phyloP scores from a whole-genome alignment of 2,329 filamentous ascomycete species.

The Herpotrichia juniperi region DNA sequence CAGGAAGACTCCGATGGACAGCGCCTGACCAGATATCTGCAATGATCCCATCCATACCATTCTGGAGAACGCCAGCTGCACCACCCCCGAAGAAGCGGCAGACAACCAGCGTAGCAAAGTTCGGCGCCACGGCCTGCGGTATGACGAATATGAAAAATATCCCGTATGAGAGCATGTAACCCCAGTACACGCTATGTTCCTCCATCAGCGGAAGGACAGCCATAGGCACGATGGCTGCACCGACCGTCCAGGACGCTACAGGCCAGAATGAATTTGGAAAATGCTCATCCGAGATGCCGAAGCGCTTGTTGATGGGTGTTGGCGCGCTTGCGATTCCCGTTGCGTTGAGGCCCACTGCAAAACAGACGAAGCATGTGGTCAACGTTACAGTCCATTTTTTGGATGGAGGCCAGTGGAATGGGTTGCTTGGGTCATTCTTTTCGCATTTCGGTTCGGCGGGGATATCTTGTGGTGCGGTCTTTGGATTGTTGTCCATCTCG shows the following conservation, averaged over 20 bases:
- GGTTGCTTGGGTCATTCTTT: too few species aligned
- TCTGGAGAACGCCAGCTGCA: slow-evolving; percentile 51
- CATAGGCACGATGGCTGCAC: slow-evolving; percentile 50
- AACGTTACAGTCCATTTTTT: too few species aligned
- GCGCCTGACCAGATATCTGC: slow-evolving; percentile 47
- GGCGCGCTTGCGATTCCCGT: slow-evolving; percentile 41
- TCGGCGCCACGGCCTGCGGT: slow-evolving; percentile 50
- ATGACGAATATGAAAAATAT: slow-evolving; percentile 51
- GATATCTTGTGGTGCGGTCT: too few species aligned
- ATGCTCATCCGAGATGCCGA: slow-evolving; percentile 43
- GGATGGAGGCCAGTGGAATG: too few species aligned
- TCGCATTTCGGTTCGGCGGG: too few species aligned
- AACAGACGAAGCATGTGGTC: too few species aligned
- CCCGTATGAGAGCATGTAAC: slow-evolving; percentile 50
- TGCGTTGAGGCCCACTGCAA: too few species aligned
- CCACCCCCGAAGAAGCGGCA: slow-evolving; percentile 54
- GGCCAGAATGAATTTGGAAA: slow-evolving; percentile 52
- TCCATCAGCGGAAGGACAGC: slow-evolving; percentile 52
- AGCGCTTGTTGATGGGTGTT: slow-evolving; percentile 46
- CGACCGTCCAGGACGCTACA: slow-evolving; percentile 50
- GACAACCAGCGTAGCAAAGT: slow-evolving; percentile 53
- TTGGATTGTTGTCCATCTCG: too few species aligned
- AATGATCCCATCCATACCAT: slow-evolving; percentile 43
- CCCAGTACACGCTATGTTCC: slow-evolving; percentile 51
- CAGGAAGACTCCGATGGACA: slow-evolving; percentile 49